A percentile compares a stretch with the other conserved stretches of the same genome.
Evolutionary conservation across 2,329 filamentous ascomycete genomes (phyloP).

Genomic region (Grosmannia penicillata): DNA sequence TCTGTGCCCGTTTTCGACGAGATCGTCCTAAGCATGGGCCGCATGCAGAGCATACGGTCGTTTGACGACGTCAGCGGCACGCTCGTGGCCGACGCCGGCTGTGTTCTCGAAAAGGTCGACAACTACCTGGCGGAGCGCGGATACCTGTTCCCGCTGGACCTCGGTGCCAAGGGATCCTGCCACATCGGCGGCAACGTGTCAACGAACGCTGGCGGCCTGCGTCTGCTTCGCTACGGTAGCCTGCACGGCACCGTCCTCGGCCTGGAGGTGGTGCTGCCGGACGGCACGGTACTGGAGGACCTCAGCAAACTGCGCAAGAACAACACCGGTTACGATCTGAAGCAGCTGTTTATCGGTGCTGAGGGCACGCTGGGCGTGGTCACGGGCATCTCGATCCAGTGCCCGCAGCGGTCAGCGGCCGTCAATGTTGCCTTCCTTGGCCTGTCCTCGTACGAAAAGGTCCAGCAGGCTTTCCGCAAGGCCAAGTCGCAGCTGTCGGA

Average conservation of each 20-base stretch:
- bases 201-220: constrained; percentile 85
- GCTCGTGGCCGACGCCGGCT: constrained; percentile 78
- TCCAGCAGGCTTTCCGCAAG: constrained; percentile 71
- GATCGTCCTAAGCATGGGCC: constrained; percentile 79
- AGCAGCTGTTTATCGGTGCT: constrained; percentile 90
- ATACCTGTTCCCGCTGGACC: constrained; percentile 87
- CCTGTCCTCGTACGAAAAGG: constrained; percentile 78
- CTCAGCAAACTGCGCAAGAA: constrained; percentile 86
- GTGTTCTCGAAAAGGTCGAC: constrained; percentile 81
- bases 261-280: constrained; percentile 81
- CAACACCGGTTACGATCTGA: constrained; percentile 96
- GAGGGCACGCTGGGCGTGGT: constrained; percentile 94
- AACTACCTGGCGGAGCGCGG: constrained; percentile 67
- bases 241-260: constrained; percentile 87
- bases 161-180: constrained; percentile 96
- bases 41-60: constrained; percentile 81
- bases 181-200: constrained; percentile 93
- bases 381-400: constrained; percentile 78
- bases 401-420: constrained; percentile 72
- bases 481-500: constrained; percentile 85
- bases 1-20: constrained; percentile 97
- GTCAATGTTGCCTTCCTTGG: constrained; percentile 94
- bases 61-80: constrained; percentile 91
- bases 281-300: constrained; percentile 85
- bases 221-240: constrained; percentile 83